Evolutionary conservation across 2,329 filamentous ascomycete genomes (phyloP).

Genomic region (Botrytis pseudocinerea): DNA sequence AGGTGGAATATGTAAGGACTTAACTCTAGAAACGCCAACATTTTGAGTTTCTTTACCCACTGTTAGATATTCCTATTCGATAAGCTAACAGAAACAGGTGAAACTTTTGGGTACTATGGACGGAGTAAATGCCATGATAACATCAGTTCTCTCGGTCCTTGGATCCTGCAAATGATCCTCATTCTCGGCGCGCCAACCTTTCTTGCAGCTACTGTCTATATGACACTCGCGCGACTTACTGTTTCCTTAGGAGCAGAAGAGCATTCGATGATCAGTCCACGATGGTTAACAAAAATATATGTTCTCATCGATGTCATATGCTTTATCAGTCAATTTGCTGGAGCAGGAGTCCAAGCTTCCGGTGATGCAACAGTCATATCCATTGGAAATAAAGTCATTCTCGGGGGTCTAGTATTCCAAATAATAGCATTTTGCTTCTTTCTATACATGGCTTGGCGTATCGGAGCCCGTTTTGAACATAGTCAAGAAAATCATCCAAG

Average conservation of each 20-base stretch:
- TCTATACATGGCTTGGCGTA: not conserved
- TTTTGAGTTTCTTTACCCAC: not conserved
- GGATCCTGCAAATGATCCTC: slow-evolving; percentile 45
- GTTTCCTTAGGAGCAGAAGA: slow-evolving; percentile 44
- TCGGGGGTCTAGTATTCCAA: not conserved
- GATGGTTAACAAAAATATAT: slow-evolving; percentile 53
- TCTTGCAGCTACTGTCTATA: slow-evolving; percentile 49
- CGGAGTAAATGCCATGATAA: slow-evolving; percentile 15
- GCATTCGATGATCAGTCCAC: slow-evolving; percentile 46
- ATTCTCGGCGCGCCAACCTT: slow-evolving; percentile 47
- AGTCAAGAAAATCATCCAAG: not conserved
- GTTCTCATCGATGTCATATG: slow-evolving; percentile 51
- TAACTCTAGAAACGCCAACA: not conserved
- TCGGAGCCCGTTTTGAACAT: not conserved
- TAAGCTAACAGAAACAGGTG: slow-evolving; percentile 21
- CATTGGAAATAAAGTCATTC: not conserved
- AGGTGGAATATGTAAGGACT: slow-evolving; percentile 27
- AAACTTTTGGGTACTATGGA: slow-evolving; percentile 27
- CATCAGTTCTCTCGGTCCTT: slow-evolving; percentile 34
- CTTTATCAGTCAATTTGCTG: slow-evolving; percentile 49
- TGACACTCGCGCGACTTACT: slow-evolving; percentile 48
- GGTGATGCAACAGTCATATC: not conserved
- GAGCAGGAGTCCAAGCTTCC: slow-evolving; percentile 30
- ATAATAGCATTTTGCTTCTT: not conserved
- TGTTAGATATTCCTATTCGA: not conserved